Base-by-base conservation (phyloP, 352 stramenopile genomes). In the Pythium rhizo-oryzae region DNA sequence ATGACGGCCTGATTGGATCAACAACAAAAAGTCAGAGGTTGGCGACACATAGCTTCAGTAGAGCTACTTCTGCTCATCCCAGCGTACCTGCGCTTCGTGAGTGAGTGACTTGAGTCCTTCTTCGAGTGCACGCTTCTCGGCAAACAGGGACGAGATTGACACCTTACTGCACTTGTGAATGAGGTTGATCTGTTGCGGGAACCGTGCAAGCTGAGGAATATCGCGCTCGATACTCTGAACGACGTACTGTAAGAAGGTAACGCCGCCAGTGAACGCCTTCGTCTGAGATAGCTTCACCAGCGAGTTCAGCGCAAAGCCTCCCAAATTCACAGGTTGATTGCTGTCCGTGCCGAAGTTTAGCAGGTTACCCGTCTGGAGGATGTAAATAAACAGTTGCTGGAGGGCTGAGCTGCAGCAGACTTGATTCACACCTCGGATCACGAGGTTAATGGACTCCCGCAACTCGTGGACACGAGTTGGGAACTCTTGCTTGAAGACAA, bases 401-500 rank as follows among this genome's bases (percentile, higher is more conserved):
- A 95, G 76, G 37, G 79, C 83, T 41, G 73, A 62, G 60, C 85
- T 93, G 37, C 78, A 87, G 69, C 85, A 93, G 35, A 92, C 85
- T 79, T 96, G 87, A 33, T 93, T 78, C 51, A 93, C 80, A 19
- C 85, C 81, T 44, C 82, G 78, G 30, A 88, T 90, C n/a, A 96
- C 82, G 18, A 96, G 71, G 19, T 83, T 77, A 62, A 96, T 78
- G 18, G 84, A 93, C 62, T 90, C 81, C 8, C 84, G 80, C 41
- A 96, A 65, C 55, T 93, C 87, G 19, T 92, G 81, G 44, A 86
- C 74, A 4, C 87, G 85, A 12, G 77, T 84, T 6, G 80, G 84
- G 41, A 96, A 94, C 65, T 96, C 85, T 54, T 96, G 85, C 70
- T 93, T 94, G 69, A 92, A 94, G 46, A 96, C 71, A 18, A 96